Conservation (phyloP, 495 filamentous ascomycete species). For the Bathelium albidoporum region DNA sequence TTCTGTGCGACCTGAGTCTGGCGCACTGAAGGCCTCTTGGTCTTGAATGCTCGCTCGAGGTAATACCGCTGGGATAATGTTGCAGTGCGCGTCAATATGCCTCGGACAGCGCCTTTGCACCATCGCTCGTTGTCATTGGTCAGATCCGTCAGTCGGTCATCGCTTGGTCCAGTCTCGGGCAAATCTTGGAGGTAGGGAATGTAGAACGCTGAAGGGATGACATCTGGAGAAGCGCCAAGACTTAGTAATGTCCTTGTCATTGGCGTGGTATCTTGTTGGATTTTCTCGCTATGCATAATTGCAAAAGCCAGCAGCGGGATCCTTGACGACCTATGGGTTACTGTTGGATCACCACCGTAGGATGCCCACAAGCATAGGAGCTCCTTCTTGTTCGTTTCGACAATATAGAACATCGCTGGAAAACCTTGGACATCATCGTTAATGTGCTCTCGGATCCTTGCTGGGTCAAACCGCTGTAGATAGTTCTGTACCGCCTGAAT, state of each 20-base stretch:
- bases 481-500: background rate
- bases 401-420: conserved; percentile 38
- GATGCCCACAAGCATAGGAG: conserved; percentile 30
- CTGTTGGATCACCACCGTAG: conserved; percentile 18
- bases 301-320: conserved; percentile 39
- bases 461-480: background rate
- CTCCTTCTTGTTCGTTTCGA: conserved; percentile 32
- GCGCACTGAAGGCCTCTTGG: background rate
- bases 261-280: conserved; percentile 30
- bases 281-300: conserved; percentile 26
- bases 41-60: background rate
- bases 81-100: background rate
- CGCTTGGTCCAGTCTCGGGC: background rate
- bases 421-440: conserved; percentile 28
- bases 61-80: background rate
- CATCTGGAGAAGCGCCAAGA: conserved; percentile 26
- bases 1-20: background rate
- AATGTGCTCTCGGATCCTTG: conserved; percentile 11
- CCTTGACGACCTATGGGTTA: conserved; percentile 15
- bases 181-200: background rate
- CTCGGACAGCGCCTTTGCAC: background rate
- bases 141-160: conserved; percentile 2
- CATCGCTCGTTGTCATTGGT: background rate
- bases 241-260: conserved; percentile 32
- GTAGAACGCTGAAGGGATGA: conserved; percentile 12